Percentiles rank a stretch among this genome's conserved stretches.
Evolutionary conservation across 805 yeast genomes (phyloP).

Genomic region (Schizosaccharomyces japonicus): DNA sequence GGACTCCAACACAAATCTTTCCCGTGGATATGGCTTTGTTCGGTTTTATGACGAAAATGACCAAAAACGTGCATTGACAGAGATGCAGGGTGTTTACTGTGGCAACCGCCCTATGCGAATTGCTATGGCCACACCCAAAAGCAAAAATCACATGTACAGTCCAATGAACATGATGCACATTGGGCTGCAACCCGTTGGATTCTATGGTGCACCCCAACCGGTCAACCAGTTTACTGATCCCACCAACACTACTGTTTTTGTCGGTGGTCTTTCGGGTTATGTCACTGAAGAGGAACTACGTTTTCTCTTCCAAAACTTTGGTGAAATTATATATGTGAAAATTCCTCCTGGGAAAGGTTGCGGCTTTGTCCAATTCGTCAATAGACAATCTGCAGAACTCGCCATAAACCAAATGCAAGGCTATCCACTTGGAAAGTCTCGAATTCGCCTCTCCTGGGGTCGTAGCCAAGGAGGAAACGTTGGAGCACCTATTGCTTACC

Average conservation of each 20-base stretch:
- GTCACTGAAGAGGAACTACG: constrained; percentile 41
- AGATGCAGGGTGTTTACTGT: constrained; percentile 58
- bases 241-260: constrained; percentile 49
- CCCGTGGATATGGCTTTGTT: constrained; percentile 82
- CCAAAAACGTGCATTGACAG: constrained; percentile 46
- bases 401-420: constrained; percentile 81
- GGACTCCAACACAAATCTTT: constrained; percentile 42
- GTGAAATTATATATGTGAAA: constrained; percentile 52
- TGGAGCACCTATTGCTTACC: constrained; percentile 15
- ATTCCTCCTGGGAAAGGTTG: constrained; percentile 65
- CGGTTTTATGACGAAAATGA: constrained; percentile 41
- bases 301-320: constrained; percentile 39
- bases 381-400: constrained; percentile 58
- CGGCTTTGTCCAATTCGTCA: constrained; percentile 66
- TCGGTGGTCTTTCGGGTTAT: constrained; percentile 37
- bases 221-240: constrained; percentile 48
- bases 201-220: constrained; percentile 16
- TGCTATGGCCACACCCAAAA: constrained; percentile 38
- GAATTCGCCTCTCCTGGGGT: constrained; percentile 78
- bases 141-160: constrained; percentile 14
- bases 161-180: constrained; percentile 13
- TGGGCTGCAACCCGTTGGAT: constrained; percentile 15
- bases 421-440: constrained; percentile 59
- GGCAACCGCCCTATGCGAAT: constrained; percentile 60
- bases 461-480: constrained; percentile 22